A percentile compares a stretch with the other conserved stretches of the same genome.
Evolutionary conservation across 148 eudicot genomes (phyloP).

Genomic region (Nyssa sinensis): DNA sequence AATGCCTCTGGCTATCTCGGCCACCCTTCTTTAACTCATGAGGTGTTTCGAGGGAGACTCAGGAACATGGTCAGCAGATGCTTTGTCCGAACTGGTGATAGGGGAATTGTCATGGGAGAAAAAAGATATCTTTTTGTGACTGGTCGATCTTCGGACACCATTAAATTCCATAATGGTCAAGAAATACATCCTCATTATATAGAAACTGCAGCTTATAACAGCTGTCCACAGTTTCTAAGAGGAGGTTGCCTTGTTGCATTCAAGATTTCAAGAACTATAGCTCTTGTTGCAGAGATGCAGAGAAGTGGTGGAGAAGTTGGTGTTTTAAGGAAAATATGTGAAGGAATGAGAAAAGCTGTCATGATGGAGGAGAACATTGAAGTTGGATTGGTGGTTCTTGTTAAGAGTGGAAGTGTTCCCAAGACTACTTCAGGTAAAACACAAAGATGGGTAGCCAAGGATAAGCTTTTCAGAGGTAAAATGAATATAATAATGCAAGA

Average conservation of each 20-base stretch:
- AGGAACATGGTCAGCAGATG: constrained; percentile 12
- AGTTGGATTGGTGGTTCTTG: constrained; percentile 38
- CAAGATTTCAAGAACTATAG: constrained; percentile 13
- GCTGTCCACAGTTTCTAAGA: constrained; percentile 28
- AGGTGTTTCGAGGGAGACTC: constrained; percentile 27
- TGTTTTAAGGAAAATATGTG: constrained; percentile 30
- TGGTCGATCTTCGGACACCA: constrained; percentile 35
- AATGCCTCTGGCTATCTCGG: constrained; percentile 44
- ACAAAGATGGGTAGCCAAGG: constrained; percentile 43
- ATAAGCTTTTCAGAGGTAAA: constrained; percentile 22
- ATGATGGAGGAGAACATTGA: constrained; percentile 26
- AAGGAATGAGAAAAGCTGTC: constrained; percentile 29
- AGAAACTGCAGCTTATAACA: constrained; percentile 34
- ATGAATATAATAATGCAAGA: constrained; percentile 38
- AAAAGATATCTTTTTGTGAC: constrained; percentile 41
- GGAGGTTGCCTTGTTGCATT: constrained; percentile 47
- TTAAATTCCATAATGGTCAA: constrained; percentile 20
- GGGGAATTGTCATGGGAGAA: constrained; percentile 41
- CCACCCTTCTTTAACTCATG: constrained; percentile 37
- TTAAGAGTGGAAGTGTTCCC: constrained; percentile 41
- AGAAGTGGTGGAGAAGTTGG: constrained; percentile 11
- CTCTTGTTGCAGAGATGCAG: constrained; percentile 45
- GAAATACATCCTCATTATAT: constrained; percentile 45
- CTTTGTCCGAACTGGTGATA: constrained; percentile 41
- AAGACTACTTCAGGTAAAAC: constrained; percentile 53